These are phyloP conservation scores for Microbotryum silenes-acaulis DNA, from an alignment of 1,284 basidiomycete genomes.

Conservation along the genomic window DNA sequence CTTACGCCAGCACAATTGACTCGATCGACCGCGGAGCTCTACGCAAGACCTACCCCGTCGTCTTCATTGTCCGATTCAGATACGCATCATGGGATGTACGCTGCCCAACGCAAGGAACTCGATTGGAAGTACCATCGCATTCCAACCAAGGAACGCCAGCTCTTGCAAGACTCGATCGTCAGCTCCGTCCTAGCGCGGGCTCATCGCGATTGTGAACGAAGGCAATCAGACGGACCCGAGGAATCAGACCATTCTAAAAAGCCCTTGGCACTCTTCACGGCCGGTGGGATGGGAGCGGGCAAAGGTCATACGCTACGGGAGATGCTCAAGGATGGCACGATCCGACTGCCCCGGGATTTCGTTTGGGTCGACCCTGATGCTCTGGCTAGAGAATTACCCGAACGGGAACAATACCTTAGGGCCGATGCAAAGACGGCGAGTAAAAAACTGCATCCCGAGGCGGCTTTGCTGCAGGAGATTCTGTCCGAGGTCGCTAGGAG, in stretches of 20 bases:
- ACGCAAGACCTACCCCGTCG: slow-evolving; percentile 14
- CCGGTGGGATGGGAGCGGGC: slow-evolving; percentile 33
- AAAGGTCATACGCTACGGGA: slow-evolving; percentile 33
- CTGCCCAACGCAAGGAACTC: slow-evolving; percentile 12
- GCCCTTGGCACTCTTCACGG: slow-evolving; percentile 20
- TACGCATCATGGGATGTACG: slow-evolving; percentile 20
- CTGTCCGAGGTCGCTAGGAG: slow-evolving; percentile 26
- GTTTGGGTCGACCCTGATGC: slow-evolving; percentile 36
- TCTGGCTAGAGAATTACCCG: slow-evolving; percentile 32
- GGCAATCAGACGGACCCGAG: slow-evolving; percentile 4
- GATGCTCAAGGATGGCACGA: slow-evolving; percentile 19
- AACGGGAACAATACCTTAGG: slow-evolving; percentile 31
- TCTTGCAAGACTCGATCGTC: slow-evolving; percentile 32
- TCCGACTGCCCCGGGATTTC: slow-evolving; percentile 30
- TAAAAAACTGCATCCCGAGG: slow-evolving; percentile 32
- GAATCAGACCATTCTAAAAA: not conserved
- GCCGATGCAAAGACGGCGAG: slow-evolving; percentile 20
- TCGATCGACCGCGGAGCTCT: slow-evolving; percentile 30
- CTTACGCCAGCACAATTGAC: slow-evolving; percentile 19
- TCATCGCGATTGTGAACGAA: slow-evolving; percentile 9
- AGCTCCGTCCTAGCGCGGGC: slow-evolving; percentile 12
- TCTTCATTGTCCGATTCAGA: not conserved
- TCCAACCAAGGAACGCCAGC: slow-evolving; percentile 21
- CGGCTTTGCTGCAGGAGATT: slow-evolving; percentile 33
- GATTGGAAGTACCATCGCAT: slow-evolving; percentile 34